Base-by-base conservation (phyloP, 768 basidiomycete genomes). In the Lactarius deliciosus region DNA sequence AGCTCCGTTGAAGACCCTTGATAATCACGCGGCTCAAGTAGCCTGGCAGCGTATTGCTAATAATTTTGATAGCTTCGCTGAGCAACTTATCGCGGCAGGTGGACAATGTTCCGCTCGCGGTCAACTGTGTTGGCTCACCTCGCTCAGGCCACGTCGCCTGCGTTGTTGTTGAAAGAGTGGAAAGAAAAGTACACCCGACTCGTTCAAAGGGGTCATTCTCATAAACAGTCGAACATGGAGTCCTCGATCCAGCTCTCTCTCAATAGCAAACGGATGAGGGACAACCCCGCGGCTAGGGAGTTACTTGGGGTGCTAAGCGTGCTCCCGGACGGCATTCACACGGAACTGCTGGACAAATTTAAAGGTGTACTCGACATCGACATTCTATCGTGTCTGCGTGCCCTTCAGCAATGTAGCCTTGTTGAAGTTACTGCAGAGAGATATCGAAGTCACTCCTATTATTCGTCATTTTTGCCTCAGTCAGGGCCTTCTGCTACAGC, bases 91-190 rank as follows among this genome's bases (percentile, higher is more conserved):
- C 8, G 15, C 18, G 6, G 63, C 63, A 5, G 63, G 63, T 64
- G 7, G 63, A 64, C 47, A n/a, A 30, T 38, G 47, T 64, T 18
- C 63, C 63, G n/a, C 56, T 66, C 18, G 60, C 65, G 3, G 60
- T 66, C 18, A 56, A 22, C n/a, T 0, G n/a, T 66, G 4, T 22
- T 66, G 38, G 60, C 60, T 13, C 60, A 61, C 16, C 54, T 47
- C 3, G 54, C 65, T 15, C 60, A 66, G 54, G 32, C 60, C 2
- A 32, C 38, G 25, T 32, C 50, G 25, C 22, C 53, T 16, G 15
- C 7, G 28, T n/a, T 43, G 25, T 18, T 66, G 32, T 43, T 50
- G 40, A 32, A 56, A 36, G 47, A 61, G 20, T 66, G 65, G 65
- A 41, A 40, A 22, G 54, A 43, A 32, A 38, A 56, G 13, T 18